Evolutionary conservation across 2,329 filamentous ascomycete genomes (phyloP).

Genomic region (Macrophomina tecta): DNA sequence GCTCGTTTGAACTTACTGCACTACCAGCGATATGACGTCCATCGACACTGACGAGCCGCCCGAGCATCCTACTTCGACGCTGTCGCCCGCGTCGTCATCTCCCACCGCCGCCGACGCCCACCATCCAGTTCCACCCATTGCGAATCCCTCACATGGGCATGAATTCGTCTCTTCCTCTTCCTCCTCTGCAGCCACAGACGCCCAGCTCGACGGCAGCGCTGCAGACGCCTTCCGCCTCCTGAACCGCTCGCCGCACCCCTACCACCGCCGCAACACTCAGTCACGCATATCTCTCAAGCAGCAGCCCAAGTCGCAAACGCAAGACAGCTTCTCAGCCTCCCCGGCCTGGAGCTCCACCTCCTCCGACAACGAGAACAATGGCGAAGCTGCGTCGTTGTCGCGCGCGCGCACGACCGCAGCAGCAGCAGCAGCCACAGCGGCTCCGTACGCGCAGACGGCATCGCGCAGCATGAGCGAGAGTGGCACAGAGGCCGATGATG

Average conservation of each 20-base stretch:
- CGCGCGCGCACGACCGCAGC: background rate
- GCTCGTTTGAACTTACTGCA: slow-evolving; percentile 11
- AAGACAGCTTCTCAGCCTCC: slow-evolving; percentile 5
- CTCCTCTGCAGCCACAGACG: background rate
- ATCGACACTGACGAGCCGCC: slow-evolving; percentile 22
- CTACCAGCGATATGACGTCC: slow-evolving; percentile 2
- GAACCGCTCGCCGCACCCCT: slow-evolving; percentile 47
- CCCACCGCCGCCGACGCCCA: slow-evolving; percentile 3
- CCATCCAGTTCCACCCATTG: background rate
- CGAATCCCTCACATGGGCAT: background rate
- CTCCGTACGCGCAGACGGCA: background rate
- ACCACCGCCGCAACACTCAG: slow-evolving; percentile 37
- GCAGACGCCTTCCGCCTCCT: slow-evolving; percentile 39
- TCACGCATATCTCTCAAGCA: background rate
- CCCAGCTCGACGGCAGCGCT: background rate
- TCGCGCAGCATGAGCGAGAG: slow-evolving; percentile 69
- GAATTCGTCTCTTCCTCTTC: background rate
- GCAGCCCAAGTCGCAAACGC: background rate
- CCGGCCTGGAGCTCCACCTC: slow-evolving; percentile 18
- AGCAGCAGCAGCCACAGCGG: background rate
- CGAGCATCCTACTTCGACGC: slow-evolving; percentile 7
- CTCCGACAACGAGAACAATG: slow-evolving; percentile 12
- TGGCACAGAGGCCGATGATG: slow-evolving; percentile 94
- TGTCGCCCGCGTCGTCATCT: background rate
- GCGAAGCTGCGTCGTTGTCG: background rate